Evolutionary conservation across 257 asterid species (phyloP).

Genomic region (Nicotiana tabacum): DNA sequence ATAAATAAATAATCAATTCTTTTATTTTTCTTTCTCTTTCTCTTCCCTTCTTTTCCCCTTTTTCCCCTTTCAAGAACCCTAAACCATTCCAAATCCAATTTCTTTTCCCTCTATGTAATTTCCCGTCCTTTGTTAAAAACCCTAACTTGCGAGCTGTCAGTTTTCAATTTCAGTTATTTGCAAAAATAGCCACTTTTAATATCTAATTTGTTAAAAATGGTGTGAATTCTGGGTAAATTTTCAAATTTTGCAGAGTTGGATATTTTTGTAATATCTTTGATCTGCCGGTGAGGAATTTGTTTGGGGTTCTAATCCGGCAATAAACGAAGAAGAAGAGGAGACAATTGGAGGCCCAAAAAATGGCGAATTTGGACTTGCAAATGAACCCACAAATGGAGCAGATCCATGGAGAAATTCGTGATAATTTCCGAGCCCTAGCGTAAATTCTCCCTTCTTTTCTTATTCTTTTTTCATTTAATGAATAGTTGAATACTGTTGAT

Average conservation of each 20-base stretch:
- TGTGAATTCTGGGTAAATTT: not conserved
- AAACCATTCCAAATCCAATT: slow-evolving; percentile 14
- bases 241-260: slow-evolving; percentile 7
- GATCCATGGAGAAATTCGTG: slow-evolving; percentile 92
- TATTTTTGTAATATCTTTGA: not conserved
- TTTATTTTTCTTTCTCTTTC: not conserved
- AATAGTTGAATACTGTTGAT: not conserved
- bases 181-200: not conserved
- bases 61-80: slow-evolving; percentile 16
- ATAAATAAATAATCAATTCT: not conserved
- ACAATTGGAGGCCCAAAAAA: not conserved
- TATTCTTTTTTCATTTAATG: not conserved
- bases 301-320: not conserved
- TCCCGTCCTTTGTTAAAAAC: not conserved
- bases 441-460: slow-evolving; percentile 25
- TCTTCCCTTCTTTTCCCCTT: not conserved
- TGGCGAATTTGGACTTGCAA: slow-evolving; percentile 50
- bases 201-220: not conserved
- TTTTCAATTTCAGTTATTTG: not conserved
- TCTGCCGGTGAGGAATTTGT: slow-evolving; percentile 24
- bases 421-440: slow-evolving; percentile 80
- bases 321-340: slow-evolving; percentile 6
- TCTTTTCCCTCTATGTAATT: not conserved
- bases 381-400: slow-evolving; percentile 96
- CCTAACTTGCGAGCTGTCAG: not conserved